Evolutionary conservation across 345 rosid species (phyloP), one percentile per base, ranked within the genome.

Genomic region (Hibiscus mutabilis): DNA sequence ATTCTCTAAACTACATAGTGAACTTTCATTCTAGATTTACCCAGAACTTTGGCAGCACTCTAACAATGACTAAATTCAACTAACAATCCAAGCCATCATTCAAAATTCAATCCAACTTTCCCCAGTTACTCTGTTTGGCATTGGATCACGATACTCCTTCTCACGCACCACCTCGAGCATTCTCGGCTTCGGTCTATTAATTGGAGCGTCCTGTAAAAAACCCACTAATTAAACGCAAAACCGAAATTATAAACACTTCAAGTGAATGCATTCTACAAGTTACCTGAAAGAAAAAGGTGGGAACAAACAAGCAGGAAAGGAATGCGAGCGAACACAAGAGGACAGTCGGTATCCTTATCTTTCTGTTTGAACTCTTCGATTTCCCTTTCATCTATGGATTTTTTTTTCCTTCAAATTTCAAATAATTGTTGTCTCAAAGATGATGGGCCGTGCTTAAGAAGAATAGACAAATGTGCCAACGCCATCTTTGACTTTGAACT

Each of bases 61-160:
- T 12, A 35, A 37, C n/a, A 56, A 19, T n/a, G 18, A 60, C 24
- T 35, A 60, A 10, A 12, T 33, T 66, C 16, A 19, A 21, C 31
- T 5, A 44, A 42, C 13, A 40, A 65, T 40, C 68, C 46, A 44
- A 44, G 55, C 19, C 37, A 49, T 49, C 24, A n/a, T 10, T 67
- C 44, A 15, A 67, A 67, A 58, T 21, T 47, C 68, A 25, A 86
- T 27, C 15, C 73, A 83, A 77, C 81, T 67, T 6, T 89, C 91
- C 44, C 97, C 97, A 46, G 91, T 87, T 55, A 69, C 76, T 40
- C 97, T 93, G 73, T 82, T 77, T 4, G 90, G 81, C 90, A 84
- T 85, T 65, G 71, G 44, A 9, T 14, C 75, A 73, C 51, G 73
- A 27, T 59, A 72, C 47, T 78, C 80, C 31, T 65, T 27, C 69